Evolutionary conservation across 306 rosid genomes (phyloP).

Genomic region (Betula pendula): DNA sequence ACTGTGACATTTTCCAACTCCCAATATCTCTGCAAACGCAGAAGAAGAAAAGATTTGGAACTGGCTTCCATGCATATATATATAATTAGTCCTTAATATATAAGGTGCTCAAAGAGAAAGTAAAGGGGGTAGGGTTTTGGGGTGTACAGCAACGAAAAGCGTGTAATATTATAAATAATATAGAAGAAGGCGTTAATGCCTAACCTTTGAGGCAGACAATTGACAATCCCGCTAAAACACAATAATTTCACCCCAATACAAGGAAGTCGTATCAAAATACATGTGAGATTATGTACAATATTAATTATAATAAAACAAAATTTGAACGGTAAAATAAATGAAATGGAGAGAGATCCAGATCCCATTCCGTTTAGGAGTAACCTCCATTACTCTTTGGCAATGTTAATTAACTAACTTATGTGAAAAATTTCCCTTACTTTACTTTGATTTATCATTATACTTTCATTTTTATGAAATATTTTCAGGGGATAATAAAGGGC

Average conservation of each 20-base stretch:
- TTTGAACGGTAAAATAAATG: too few species aligned
- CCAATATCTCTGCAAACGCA: background rate
- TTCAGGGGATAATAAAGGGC: background rate
- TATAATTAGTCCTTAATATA: too few species aligned
- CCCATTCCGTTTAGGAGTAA: background rate
- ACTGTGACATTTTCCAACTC: background rate
- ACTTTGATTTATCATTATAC: background rate
- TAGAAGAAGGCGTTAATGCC: too few species aligned
- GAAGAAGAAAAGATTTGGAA: background rate
- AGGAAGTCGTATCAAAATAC: too few species aligned
- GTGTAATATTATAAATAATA: too few species aligned
- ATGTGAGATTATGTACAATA: too few species aligned
- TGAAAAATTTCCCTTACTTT: background rate
- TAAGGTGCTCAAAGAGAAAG: too few species aligned
- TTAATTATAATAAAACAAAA: too few species aligned
- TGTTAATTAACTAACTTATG: background rate
- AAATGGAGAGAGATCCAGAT: too few species aligned
- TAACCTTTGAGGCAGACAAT: background rate
- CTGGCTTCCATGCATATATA: too few species aligned
- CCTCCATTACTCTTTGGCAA: background rate
- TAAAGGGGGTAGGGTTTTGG: too few species aligned
- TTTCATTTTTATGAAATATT: background rate
- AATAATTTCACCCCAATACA: background rate
- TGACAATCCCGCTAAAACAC: background rate
- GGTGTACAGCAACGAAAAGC: too few species aligned